Percentiles rank a stretch among this genome's conserved stretches.
phyloP scores from a whole-genome alignment of 2,329 filamentous ascomycete genomes.

The Fusarium sp. region DNA sequence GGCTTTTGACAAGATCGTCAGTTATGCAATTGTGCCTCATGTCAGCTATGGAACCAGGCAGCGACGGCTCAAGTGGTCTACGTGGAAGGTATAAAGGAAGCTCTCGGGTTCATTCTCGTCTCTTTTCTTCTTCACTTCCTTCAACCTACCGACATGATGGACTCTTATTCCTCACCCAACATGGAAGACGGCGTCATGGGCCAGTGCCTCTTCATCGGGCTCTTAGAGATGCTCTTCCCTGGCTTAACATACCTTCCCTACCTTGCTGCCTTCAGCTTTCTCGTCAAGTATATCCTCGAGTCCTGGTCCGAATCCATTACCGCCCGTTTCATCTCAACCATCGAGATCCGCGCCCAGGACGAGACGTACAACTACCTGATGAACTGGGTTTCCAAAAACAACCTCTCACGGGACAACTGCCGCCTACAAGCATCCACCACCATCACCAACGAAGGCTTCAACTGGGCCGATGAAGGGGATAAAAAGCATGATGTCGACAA shows the following conservation, averaged over 20 bases:
- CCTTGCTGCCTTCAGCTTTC: neutral
- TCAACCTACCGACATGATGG: neutral
- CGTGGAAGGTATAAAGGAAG: neutral
- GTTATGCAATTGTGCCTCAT: neutral
- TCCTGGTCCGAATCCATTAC: neutral
- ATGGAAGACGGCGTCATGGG: neutral
- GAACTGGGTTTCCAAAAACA: neutral
- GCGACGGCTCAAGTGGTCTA: neutral
- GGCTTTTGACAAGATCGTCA: neutral
- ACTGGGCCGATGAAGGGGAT: neutral
- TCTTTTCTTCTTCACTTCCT: neutral
- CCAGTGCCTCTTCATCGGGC: neutral
- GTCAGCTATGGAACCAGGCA: neutral
- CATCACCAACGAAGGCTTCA: neutral
- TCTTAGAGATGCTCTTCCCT: conserved; percentile 3
- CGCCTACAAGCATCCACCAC: neutral
- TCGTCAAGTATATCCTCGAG: neutral
- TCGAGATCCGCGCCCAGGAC: neutral
- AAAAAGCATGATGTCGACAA: neutral
- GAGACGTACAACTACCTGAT: neutral
- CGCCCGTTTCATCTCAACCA: neutral
- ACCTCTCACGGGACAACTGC: neutral
- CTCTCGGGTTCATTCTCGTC: neutral
- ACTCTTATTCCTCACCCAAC: neutral
- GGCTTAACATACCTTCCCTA: neutral